phyloP scores from a whole-genome alignment of 148 eudicot genomes.

The Amaranthus palmeri region DNA sequence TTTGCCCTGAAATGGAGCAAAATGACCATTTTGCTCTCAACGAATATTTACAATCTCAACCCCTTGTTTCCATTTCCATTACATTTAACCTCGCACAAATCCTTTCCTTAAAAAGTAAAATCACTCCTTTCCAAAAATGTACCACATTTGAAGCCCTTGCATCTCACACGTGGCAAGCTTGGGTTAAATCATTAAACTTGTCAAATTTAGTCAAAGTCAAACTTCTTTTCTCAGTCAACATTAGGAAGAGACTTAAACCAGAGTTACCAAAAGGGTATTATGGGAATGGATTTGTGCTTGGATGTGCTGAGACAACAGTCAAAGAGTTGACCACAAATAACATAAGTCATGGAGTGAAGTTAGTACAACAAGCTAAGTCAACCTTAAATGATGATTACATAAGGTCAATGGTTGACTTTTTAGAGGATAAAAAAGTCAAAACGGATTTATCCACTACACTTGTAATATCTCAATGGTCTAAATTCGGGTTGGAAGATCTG shows the following conservation, averaged over 20 bases:
- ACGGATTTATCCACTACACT: slow-evolving; percentile 52
- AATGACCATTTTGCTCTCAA: slow-evolving; percentile 23
- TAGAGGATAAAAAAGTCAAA: slow-evolving; percentile 56
- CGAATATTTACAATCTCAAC: slow-evolving; percentile 57
- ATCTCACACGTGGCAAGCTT: slow-evolving; percentile 85
- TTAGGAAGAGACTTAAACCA: slow-evolving; percentile 43
- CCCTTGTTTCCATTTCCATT: slow-evolving; percentile 52
- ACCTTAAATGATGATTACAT: slow-evolving; percentile 45
- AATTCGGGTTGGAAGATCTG: slow-evolving; percentile 64
- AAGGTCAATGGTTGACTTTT: slow-evolving; percentile 49
- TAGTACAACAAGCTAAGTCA: slow-evolving; percentile 75
- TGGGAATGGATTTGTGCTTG: slow-evolving; percentile 84
- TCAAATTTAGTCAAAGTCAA: slow-evolving; percentile 41
- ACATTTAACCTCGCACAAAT: slow-evolving; percentile 55
- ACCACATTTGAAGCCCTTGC: slow-evolving; percentile 83
- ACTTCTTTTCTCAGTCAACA: slow-evolving; percentile 69
- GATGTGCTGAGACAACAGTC: slow-evolving; percentile 62
- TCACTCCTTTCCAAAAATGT: slow-evolving; percentile 66
- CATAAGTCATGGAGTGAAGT: slow-evolving; percentile 41
- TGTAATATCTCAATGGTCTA: slow-evolving; percentile 92
- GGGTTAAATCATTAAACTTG: slow-evolving; percentile 57
- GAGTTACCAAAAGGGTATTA: slow-evolving; percentile 60
- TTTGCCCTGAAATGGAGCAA: slow-evolving; percentile 8
- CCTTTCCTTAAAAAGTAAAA: slow-evolving; percentile 51
- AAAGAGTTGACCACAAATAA: slow-evolving; percentile 47